A percentile compares a stretch with the other conserved stretches of the same genome.
phyloP scores from a whole-genome alignment of 2,329 filamentous ascomycete genomes.

The Cryphonectria naterciae region DNA sequence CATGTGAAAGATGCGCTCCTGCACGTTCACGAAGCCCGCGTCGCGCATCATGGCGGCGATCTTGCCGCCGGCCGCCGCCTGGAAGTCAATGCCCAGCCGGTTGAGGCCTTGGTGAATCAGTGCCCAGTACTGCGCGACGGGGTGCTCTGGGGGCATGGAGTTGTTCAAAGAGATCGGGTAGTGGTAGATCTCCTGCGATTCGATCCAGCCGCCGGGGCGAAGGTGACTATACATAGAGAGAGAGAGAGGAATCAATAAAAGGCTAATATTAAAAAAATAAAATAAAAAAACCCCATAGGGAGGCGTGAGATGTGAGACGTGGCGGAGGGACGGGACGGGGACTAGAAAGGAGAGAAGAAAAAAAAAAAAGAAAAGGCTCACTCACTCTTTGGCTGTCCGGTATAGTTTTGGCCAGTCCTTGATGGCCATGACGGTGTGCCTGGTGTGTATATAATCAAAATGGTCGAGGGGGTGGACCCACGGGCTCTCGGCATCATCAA shows the following conservation, averaged over 20 bases:
- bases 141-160: conserved; percentile 47
- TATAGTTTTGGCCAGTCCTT: conserved; percentile 59
- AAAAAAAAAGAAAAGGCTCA: neutral
- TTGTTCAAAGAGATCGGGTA: conserved; percentile 48
- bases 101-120: conserved; percentile 36
- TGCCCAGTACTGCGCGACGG: conserved; percentile 39
- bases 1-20: conserved; percentile 47
- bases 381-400: conserved; percentile 49
- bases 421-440: conserved; percentile 59
- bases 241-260: no score
- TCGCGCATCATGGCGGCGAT: conserved; percentile 43
- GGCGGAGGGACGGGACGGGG: no score
- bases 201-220: conserved; percentile 55
- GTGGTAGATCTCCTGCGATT: conserved; percentile 52
- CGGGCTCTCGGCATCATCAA: conserved; percentile 63
- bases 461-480: conserved; percentile 58
- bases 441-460: conserved; percentile 65
- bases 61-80: conserved; percentile 38
- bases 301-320: no score
- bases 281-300: no score
- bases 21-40: conserved; percentile 51
- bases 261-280: no score
- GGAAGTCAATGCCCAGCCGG: conserved; percentile 45
- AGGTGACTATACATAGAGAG: conserved; percentile 39
- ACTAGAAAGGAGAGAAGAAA: neutral